Conservation (phyloP, 1,139 yeast genomes). For the Hansenula anomala region DNA sequence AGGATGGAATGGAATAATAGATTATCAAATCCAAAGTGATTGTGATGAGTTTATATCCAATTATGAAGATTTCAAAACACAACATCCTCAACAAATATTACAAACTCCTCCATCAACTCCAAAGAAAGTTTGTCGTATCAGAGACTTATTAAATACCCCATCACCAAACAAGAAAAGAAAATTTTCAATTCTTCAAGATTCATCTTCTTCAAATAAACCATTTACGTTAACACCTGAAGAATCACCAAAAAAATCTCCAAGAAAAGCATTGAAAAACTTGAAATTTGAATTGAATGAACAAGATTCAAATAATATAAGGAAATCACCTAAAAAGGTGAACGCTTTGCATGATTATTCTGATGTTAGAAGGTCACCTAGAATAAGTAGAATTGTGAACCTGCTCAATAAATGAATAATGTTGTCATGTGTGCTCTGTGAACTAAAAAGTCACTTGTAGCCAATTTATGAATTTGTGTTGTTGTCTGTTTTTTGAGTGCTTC, state of each 20-base stretch:
- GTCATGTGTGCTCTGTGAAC: too few species aligned
- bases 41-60: constrained; percentile 73
- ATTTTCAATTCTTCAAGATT: constrained; percentile 4
- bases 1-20: constrained; percentile 54
- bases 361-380: background rate
- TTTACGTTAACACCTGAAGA: constrained; percentile 7
- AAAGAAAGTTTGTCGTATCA: constrained; percentile 21
- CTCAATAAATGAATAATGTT: background rate
- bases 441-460: too few species aligned
- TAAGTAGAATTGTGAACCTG: background rate
- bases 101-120: constrained; percentile 33
- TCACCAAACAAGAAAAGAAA: constrained; percentile 9
- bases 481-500: too few species aligned
- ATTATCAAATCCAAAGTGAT: constrained; percentile 59
- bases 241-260: constrained; percentile 4
- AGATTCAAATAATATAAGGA: background rate
- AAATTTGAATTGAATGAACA: background rate
- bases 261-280: background rate
- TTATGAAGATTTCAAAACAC: constrained; percentile 8
- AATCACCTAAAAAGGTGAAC: background rate
- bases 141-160: constrained; percentile 14
- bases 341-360: background rate
- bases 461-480: too few species aligned
- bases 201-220: background rate
- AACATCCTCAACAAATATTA: constrained; percentile 1